Evolutionary conservation across 345 rosid genomes (phyloP).

Genomic region (Gynandropsis gynandra): DNA sequence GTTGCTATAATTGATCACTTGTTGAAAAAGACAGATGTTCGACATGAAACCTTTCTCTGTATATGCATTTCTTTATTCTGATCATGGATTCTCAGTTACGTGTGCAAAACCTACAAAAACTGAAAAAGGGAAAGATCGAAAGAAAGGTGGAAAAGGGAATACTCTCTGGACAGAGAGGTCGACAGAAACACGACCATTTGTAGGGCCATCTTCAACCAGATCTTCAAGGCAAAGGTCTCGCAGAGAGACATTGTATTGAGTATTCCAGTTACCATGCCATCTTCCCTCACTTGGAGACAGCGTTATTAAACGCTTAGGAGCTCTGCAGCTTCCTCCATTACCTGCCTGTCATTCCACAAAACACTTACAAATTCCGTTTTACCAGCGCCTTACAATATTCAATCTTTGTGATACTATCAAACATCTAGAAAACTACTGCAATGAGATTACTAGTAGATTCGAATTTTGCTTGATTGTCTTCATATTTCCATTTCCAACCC

Average conservation of each 20-base stretch:
- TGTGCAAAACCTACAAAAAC: neutral
- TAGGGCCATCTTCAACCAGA: slow-evolving; percentile 53
- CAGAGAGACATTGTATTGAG: slow-evolving; percentile 52
- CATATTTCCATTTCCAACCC: too few relatives aligned
- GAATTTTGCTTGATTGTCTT: too few relatives aligned
- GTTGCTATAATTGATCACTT: too few relatives aligned
- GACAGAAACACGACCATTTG: slow-evolving; percentile 41
- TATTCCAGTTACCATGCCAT: slow-evolving; percentile 64
- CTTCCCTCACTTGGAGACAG: slow-evolving; percentile 61
- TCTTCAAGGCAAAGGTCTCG: slow-evolving; percentile 53
- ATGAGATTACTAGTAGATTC: too few relatives aligned
- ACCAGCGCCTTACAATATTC: too few relatives aligned
- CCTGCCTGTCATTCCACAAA: slow-evolving; percentile 10
- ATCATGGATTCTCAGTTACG: too few relatives aligned
- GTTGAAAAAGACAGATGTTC: too few relatives aligned
- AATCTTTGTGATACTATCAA: too few relatives aligned
- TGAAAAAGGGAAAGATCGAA: neutral
- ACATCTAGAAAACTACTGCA: too few relatives aligned
- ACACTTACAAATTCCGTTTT: neutral
- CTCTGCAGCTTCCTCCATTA: slow-evolving; percentile 24
- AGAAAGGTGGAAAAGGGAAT: neutral
- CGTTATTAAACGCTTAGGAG: slow-evolving; percentile 41
- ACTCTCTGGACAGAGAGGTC: slow-evolving; percentile 61
- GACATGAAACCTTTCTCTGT: neutral
- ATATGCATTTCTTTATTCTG: too few relatives aligned